Evolutionary conservation across 2,329 filamentous ascomycete species (phyloP), one percentile per base, ranked within the genome.

Genomic region (Xylariaceae sp.): DNA sequence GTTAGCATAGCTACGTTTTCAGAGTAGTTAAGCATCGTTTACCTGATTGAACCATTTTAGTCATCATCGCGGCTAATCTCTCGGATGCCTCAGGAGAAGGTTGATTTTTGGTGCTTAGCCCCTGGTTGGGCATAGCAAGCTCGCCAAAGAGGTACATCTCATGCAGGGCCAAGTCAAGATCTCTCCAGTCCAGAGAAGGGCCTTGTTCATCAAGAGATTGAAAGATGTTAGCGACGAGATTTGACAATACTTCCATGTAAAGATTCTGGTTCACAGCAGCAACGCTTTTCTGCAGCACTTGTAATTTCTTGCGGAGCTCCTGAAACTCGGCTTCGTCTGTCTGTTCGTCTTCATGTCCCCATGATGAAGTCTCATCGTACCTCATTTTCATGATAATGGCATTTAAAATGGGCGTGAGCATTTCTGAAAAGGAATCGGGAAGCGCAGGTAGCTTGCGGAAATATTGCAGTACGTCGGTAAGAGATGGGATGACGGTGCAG

Each of bases 281-380:
- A 48, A 97, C 86, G 39, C 88, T 91, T 75, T 96, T 95, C 70
- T 99, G 94, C 40, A 99, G 76, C 39, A 91, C 86, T 70, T 95
- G 89, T 45, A 99, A 77, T 63, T 89, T 84, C 70, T 95, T 95
- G 55, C 95, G 85, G 50, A 99, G 79, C 63, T 99, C 94, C 67
- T 95, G 89, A 64, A 99, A 99, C 69, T 99, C 94, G 22, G 92
- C 94, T 72, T 99, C 94, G 64, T 97, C 94, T 1, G 91, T 95
- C 70, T 95, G 87, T 63, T 95, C 92, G 63, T 95, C 91, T 67
- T 96, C 92, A 54, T 92, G 86, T 36, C 92, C 92, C 92, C 92
- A 97, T 18, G 83, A 87, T 1, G 89, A 88, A 5, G 92, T 96
- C 68, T 96, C 92, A 65, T 99, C 94, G 67, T 95, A 97, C 67